Conservation (phyloP, 139 green algal genomes). For the Chlorella ohadii region DNA sequence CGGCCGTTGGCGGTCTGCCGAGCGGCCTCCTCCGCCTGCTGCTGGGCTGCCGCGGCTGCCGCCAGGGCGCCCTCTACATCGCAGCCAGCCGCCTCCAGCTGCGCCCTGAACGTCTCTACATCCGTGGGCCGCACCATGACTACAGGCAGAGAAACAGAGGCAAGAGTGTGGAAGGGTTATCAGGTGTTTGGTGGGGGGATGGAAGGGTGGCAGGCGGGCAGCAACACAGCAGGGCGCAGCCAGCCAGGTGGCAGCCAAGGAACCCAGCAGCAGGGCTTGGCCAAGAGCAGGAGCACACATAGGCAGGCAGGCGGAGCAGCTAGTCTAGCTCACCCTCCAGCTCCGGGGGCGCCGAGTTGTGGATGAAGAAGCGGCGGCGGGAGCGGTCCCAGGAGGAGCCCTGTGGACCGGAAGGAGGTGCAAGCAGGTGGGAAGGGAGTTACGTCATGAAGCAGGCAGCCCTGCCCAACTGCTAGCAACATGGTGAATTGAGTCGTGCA, state of each 20-base stretch:
- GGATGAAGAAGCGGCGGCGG: slow-evolving; percentile 73
- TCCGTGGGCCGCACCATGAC: slow-evolving; percentile 55
- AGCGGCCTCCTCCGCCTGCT: not conserved
- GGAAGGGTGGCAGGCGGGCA: not conserved
- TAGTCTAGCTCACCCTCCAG: slow-evolving; percentile 39
- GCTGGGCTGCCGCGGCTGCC: not conserved
- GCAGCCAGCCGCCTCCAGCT: slow-evolving; percentile 14
- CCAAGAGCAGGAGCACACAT: not conserved
- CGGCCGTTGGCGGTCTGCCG: not conserved
- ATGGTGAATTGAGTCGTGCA: too few relatives aligned
- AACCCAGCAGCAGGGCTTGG: too few relatives aligned
- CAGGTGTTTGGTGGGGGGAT: too few relatives aligned
- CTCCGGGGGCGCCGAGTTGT: slow-evolving; percentile 56
- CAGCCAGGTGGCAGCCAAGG: too few relatives aligned
- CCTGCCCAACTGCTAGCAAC: too few relatives aligned
- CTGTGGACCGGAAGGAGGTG: too few relatives aligned
- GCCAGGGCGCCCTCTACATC: slow-evolving; percentile 5
- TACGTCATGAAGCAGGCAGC: too few relatives aligned
- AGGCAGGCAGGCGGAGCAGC: not conserved
- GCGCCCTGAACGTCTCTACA: slow-evolving; percentile 57
- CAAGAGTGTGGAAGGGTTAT: too few relatives aligned
- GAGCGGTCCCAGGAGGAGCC: slow-evolving; percentile 84
- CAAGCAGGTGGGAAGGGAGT: too few relatives aligned
- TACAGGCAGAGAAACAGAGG: not conserved
- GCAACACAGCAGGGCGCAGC: not conserved